Conservation (phyloP, 208 protist genomes). For the Wallacemonas sp. region DNA sequence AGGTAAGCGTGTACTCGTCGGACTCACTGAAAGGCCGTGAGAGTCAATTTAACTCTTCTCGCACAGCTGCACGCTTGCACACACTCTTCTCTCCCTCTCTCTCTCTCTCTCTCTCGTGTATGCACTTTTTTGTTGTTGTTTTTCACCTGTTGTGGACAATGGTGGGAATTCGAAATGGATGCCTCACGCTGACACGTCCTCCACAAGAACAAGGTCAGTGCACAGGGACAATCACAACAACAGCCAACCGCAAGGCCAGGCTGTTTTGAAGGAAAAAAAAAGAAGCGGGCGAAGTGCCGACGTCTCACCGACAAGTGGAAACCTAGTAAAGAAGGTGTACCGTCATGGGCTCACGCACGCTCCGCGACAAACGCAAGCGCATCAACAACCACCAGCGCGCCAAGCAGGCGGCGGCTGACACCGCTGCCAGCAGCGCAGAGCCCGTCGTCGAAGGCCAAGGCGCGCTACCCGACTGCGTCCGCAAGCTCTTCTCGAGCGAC, state of each 20-base stretch:
- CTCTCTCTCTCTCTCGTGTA: slow-evolving; percentile 7
- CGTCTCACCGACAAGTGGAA: slow-evolving; percentile 7
- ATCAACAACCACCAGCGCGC: slow-evolving; percentile 5
- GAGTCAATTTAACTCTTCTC: neutral
- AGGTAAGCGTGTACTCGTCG: too few relatives aligned
- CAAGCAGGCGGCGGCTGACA: neutral
- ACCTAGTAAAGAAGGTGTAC: slow-evolving; percentile 10
- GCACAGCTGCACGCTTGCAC: neutral
- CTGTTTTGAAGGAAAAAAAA: too few relatives aligned
- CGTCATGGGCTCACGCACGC: neutral
- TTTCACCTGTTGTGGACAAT: too few relatives aligned
- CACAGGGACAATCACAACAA: too few relatives aligned
- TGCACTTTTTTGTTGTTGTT: neutral
- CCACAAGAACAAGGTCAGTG: too few relatives aligned
- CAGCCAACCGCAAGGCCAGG: too few relatives aligned
- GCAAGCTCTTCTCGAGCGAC: slow-evolving; percentile 32
- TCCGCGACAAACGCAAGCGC: slow-evolving; percentile 2
- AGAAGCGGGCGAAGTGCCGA: too few relatives aligned
- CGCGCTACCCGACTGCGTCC: slow-evolving; percentile 32
- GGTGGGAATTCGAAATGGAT: too few relatives aligned
- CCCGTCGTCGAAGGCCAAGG: neutral
- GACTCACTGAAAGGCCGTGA: too few relatives aligned
- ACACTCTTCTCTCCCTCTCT: neutral
- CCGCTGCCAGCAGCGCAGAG: neutral
- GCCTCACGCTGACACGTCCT: too few relatives aligned